phyloP scores from a whole-genome alignment of 371 early-diverging fungal species.

The Haplosporangium sp. region DNA sequence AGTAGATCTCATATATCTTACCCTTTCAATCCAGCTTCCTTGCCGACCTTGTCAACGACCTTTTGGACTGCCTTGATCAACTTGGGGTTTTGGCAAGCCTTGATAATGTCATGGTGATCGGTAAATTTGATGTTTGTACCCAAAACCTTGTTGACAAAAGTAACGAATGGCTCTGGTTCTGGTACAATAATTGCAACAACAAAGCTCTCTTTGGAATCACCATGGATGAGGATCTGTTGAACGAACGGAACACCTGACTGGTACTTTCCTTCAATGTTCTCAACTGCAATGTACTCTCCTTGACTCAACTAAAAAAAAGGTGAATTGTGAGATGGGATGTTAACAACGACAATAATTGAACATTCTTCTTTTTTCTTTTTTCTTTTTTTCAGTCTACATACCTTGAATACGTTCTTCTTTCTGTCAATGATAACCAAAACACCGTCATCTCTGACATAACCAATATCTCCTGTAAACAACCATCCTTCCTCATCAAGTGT shows the following conservation, averaged over 20 bases:
- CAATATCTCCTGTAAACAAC: slow-evolving; percentile 94
- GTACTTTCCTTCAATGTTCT: slow-evolving; percentile 73
- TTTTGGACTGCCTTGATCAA: slow-evolving; percentile 70
- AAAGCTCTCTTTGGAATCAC: slow-evolving; percentile 83
- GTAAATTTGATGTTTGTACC: slow-evolving; percentile 28
- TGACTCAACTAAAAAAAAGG: slow-evolving; percentile 59
- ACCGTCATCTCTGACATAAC: slow-evolving; percentile 70
- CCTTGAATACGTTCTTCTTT: slow-evolving; percentile 98
- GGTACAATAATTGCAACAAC: slow-evolving; percentile 92
- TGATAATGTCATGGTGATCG: slow-evolving; percentile 46
- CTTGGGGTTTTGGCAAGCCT: slow-evolving; percentile 68
- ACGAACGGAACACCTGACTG: slow-evolving; percentile 53
- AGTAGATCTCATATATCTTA: slow-evolving; percentile 10
- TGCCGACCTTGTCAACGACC: slow-evolving; percentile 70
- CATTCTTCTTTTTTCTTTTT: too few species aligned
- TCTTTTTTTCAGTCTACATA: slow-evolving; percentile 51
- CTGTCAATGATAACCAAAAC: slow-evolving; percentile 90
- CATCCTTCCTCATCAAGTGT: slow-evolving; percentile 90
- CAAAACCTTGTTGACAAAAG: slow-evolving; percentile 58
- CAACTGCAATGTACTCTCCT: slow-evolving; percentile 99
- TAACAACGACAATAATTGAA: not conserved
- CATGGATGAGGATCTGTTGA: slow-evolving; percentile 81
- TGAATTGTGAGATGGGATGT: not conserved
- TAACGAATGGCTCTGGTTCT: slow-evolving; percentile 68
- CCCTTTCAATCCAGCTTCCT: slow-evolving; percentile 68